Evolutionary conservation across 192 early-diverging fungal species (phyloP).

Genomic region (Piromyces sp.): DNA sequence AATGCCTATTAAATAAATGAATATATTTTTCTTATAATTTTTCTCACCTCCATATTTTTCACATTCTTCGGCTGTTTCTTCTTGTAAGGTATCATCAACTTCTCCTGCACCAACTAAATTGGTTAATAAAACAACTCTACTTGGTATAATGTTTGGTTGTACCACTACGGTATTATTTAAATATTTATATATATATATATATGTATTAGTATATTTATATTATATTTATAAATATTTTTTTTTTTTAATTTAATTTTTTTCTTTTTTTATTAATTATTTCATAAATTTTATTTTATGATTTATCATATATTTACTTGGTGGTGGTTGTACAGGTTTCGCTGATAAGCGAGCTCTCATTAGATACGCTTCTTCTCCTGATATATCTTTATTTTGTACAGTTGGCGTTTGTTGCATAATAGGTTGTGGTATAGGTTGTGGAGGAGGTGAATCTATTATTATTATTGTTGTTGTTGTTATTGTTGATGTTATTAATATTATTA

Average conservation of each 20-base stretch:
- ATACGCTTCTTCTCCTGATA: conserved; percentile 53
- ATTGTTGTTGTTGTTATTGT: no score
- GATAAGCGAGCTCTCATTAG: conserved; percentile 31
- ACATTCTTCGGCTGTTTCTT: conserved; percentile 64
- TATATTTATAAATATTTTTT: no score
- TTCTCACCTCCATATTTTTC: conserved; percentile 35
- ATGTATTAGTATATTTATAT: no score
- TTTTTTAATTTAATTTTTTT: no score
- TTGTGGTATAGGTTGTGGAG: conserved; percentile 6
- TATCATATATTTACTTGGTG: conserved; percentile 5
- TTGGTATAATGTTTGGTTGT: conserved; percentile 50
- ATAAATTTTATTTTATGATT: neutral
- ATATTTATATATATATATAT: conserved; percentile 5
- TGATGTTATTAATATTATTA: no score
- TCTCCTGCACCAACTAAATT: conserved; percentile 43
- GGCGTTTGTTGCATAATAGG: neutral
- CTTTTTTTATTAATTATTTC: conserved; percentile 9
- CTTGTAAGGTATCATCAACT: conserved; percentile 52
- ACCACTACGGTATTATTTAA: conserved; percentile 24
- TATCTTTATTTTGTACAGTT: conserved; percentile 7
- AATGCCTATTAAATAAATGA: no score
- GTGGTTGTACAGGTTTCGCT: conserved; percentile 3
- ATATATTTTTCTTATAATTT: no score
- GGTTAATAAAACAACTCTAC: neutral
- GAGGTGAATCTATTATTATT: conserved; percentile 5